phyloP scores from a whole-genome alignment of 257 asterid species.

The Cinchona pubescens region DNA sequence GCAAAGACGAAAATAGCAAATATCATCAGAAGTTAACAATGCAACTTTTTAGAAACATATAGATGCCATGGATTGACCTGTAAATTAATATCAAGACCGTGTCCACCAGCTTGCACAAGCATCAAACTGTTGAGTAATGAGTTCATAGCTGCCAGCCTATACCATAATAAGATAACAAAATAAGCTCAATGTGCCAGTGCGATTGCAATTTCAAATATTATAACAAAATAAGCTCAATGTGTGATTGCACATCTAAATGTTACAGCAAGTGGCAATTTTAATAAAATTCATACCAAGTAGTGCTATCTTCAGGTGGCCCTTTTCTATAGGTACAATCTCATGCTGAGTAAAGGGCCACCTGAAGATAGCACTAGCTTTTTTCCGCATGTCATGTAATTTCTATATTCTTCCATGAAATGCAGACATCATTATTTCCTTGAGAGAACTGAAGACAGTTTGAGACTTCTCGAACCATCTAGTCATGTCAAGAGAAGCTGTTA shows the following conservation, averaged over 20 bases:
- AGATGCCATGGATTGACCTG: slow-evolving; percentile 63
- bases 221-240: too few relatives aligned
- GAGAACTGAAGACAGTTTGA: slow-evolving; percentile 58
- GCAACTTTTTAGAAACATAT: slow-evolving; percentile 11
- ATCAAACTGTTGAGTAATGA: slow-evolving; percentile 83
- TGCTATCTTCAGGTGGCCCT: too few relatives aligned
- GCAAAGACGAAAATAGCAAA: neutral
- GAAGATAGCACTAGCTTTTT: slow-evolving; percentile 61
- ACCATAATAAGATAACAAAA: slow-evolving; percentile 18
- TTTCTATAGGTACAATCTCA: slow-evolving; percentile 69
- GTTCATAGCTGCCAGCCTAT: slow-evolving; percentile 42
- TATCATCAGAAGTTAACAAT: neutral
- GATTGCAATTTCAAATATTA: slow-evolving; percentile 1
- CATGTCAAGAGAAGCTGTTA: slow-evolving; percentile 78
- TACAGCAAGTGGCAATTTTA: neutral
- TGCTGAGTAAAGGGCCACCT: slow-evolving; percentile 99
- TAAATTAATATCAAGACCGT: slow-evolving; percentile 85
- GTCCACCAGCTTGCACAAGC: slow-evolving; percentile 99
- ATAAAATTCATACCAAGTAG: neutral
- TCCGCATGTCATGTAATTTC: slow-evolving; percentile 68
- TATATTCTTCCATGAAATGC: slow-evolving; percentile 50
- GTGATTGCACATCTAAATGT: too few relatives aligned
- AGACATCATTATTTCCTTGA: slow-evolving; percentile 71
- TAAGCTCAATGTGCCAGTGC: slow-evolving; percentile 25
- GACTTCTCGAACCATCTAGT: slow-evolving; percentile 76